These are phyloP conservation scores for Phytophthora palmivora DNA, from an alignment of 352 stramenopile species.

Conservation along the genomic window DNA sequence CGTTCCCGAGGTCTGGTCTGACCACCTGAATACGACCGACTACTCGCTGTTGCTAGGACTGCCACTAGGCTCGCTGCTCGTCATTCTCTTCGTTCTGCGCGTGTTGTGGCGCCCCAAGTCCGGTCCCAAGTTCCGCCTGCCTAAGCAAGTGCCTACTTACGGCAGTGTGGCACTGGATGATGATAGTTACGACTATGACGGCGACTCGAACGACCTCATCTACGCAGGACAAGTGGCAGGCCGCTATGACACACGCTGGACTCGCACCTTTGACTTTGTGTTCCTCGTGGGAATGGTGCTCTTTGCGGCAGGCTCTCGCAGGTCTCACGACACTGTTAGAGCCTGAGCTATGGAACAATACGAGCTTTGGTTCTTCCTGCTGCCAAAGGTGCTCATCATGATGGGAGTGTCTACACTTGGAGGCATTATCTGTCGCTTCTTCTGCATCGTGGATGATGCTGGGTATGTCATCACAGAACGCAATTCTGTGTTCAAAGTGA, in stretches of 20 bases:
- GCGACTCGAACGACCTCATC: conserved; percentile 84
- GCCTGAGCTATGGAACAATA: conserved; percentile 67
- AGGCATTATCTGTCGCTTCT: conserved; percentile 82
- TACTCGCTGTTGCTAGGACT: conserved; percentile 75
- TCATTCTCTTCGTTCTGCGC: conserved; percentile 67
- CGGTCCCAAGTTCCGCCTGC: conserved; percentile 80
- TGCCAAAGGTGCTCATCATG: conserved; percentile 85
- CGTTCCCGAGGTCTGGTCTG: conserved; percentile 57
- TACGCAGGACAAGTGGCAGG: conserved; percentile 82
- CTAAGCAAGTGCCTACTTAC: conserved; percentile 84
- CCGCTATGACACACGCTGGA: conserved; percentile 86
- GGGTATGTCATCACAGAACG: conserved; percentile 88
- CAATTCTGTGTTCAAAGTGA: conserved; percentile 87
- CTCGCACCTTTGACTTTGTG: conserved; percentile 84
- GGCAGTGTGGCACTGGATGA: conserved; percentile 72
- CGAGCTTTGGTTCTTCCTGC: conserved; percentile 83
- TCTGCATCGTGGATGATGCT: conserved; percentile 82
- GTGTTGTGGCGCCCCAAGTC: conserved; percentile 77
- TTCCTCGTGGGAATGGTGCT: conserved; percentile 76
- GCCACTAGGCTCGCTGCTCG: conserved; percentile 63
- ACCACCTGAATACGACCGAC: conserved; percentile 60
- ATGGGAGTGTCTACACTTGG: conserved; percentile 82
- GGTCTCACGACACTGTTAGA: conserved; percentile 64
- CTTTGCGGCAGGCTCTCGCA: conserved; percentile 52
- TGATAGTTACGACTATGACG: conserved; percentile 77